phyloP scores from a whole-genome alignment of 2,329 filamentous ascomycete genomes.

The Rutstroemia sp. region DNA sequence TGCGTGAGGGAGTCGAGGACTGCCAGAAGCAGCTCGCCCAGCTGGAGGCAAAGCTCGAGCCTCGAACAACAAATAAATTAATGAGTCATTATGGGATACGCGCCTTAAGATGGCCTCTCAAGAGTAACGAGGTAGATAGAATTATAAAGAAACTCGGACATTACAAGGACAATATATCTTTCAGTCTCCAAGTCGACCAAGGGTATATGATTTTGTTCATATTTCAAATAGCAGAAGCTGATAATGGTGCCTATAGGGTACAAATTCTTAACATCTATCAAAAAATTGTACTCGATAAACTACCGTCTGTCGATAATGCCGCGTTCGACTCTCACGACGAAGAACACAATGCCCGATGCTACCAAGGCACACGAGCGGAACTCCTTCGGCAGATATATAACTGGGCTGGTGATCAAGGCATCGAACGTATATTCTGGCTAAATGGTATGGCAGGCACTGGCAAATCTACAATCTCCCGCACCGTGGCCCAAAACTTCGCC shows the following conservation, averaged over 20 bases:
- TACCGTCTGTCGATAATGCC: too few species aligned
- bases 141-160: constrained; percentile 27
- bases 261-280: too few species aligned
- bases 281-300: too few species aligned
- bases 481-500: constrained; percentile 23
- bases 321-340: too few species aligned
- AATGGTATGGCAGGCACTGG: constrained; percentile 32
- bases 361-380: too few species aligned
- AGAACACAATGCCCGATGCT: too few species aligned
- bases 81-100: constrained; percentile 27
- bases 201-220: constrained; percentile 22
- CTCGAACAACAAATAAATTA: constrained; percentile 19
- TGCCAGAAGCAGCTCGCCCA: constrained; percentile 19
- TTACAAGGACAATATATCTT: constrained; percentile 25
- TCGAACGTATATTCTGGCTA: constrained; percentile 28
- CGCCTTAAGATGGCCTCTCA: constrained; percentile 27
- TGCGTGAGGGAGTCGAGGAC: constrained; percentile 19
- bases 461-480: constrained; percentile 32
- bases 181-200: constrained; percentile 31
- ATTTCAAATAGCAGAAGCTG: constrained; percentile 10
- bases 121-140: constrained; percentile 29
- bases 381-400: too few species aligned
- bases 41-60: constrained; percentile 23
- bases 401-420: too few species aligned
- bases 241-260: too few species aligned